Base-by-base conservation (phyloP, 2,329 filamentous ascomycete genomes). In the Aspergillus costaricaensis region DNA sequence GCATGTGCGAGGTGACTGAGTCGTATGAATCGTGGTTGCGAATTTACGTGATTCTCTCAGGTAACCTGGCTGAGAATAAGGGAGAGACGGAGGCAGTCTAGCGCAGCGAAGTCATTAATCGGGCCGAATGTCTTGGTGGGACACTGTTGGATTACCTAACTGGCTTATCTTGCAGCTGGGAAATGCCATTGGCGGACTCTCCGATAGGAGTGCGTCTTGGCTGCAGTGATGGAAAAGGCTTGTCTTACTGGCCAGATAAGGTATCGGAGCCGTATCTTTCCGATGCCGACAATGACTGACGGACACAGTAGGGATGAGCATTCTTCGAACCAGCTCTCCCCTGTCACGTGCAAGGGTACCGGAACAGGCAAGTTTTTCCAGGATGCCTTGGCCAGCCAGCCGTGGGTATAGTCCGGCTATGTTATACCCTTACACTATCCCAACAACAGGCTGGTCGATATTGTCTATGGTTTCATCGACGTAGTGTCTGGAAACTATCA, bases 211-310 rank as follows among this genome's bases (percentile, higher is more conserved):
- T 25, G 44, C 21, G 44, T 27, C 47, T 50, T 50, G 25, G 47
- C 47, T 50, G 47, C 47, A 50, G 47, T n/a, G 4, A 30, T 9
- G 27, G 44, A n/a, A 50, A 49, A 50, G 47, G 47, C 47, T 50
- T 50, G 47, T 50, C 47, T 50, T 27, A 50, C 41, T 12, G 41
- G 32, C 32, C 12, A 15, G 47, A 50, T 50, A 50, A 50, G 47
- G 32, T 36, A 5, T n/a, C 15, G 23, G 47, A 8, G 15, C 39
- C 39, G 7, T 44, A 44, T 19, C 17, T n/a, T 19, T 10, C n/a
- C 32, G 32, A 14, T 36, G 32, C 32, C 15, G 32, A 36, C 32
- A 14, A 6, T 36, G 12, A 36, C 32, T 12, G 32, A 36, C 32
- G 5, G 32, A 36, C 32, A 14, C 32, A 36, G 32, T 36, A 36